Percentiles rank a stretch among this genome's conserved stretches.
Conservation (phyloP, 345 rosid genomes). For the Pelargonium nanum region DNA sequence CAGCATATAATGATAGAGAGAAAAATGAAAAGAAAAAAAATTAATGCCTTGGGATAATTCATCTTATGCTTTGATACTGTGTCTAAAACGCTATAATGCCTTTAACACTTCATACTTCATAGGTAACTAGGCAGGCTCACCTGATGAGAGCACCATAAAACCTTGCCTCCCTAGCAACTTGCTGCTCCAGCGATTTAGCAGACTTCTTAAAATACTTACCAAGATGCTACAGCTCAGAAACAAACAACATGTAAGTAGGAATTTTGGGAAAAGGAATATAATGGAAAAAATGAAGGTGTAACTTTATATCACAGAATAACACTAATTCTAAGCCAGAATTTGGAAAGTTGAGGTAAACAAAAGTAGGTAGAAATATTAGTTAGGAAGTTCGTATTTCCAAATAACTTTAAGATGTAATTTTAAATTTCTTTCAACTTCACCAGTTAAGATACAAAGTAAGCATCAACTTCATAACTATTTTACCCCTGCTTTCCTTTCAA, state of each 20-base stretch:
- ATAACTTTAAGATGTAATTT: too few species aligned
- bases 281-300: not conserved
- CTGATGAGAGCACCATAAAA: slow-evolving; percentile 95
- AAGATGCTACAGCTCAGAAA: slow-evolving; percentile 46
- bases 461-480: not conserved
- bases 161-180: slow-evolving; percentile 75
- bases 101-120: not conserved
- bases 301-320: not conserved
- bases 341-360: not conserved
- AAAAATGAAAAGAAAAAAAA: too few species aligned
- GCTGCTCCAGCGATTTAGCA: slow-evolving; percentile 77
- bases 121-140: slow-evolving; percentile 22
- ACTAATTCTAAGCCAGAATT: too few species aligned
- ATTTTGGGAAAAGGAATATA: not conserved
- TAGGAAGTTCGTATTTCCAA: not conserved
- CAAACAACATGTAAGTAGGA: slow-evolving; percentile 4
- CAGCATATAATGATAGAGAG: not conserved
- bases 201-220: slow-evolving; percentile 90
- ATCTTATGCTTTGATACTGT: not conserved
- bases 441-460: not conserved
- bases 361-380: not conserved
- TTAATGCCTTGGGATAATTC: not conserved
- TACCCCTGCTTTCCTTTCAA: not conserved
- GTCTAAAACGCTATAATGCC: not conserved
- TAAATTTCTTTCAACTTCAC: not conserved